Percentiles rank a stretch among this genome's conserved stretches.
Conservation (phyloP, 495 filamentous ascomycete genomes). For the Neurospora pannonica region DNA sequence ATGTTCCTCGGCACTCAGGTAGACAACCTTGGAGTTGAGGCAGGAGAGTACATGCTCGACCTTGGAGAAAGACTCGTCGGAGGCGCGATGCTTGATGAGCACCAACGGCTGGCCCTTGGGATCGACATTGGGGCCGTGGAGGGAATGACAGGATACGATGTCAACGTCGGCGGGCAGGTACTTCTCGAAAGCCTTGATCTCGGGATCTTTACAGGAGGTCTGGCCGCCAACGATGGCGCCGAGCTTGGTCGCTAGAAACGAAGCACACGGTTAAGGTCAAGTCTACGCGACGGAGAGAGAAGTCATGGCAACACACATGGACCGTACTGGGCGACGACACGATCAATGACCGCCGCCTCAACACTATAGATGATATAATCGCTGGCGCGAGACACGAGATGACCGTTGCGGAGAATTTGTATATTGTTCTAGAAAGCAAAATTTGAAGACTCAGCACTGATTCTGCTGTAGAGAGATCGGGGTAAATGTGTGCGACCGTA, state of each 20-base stretch:
- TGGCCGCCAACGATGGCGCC: conserved; percentile 94
- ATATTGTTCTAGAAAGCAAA: conserved; percentile 51
- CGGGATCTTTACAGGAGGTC: conserved; percentile 96
- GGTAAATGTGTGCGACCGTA: conserved; percentile 31
- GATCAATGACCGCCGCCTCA: conserved; percentile 81
- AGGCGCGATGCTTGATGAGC: conserved; percentile 84
- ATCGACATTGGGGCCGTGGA: conserved; percentile 89
- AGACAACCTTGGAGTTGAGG: conserved; percentile 72
- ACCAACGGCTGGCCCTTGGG: conserved; percentile 82
- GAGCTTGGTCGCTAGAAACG: conserved; percentile 68
- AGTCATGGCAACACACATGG: conserved; percentile 59
- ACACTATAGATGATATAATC: conserved; percentile 98
- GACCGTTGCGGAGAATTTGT: conserved; percentile 78
- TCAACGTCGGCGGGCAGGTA: conserved; percentile 82
- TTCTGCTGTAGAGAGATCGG: conserved; percentile 20
- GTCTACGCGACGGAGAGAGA: conserved; percentile 2
- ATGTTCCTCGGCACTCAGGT: conserved; percentile 76
- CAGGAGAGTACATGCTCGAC: conserved; percentile 74
- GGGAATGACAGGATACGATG: conserved; percentile 92
- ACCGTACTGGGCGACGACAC: conserved; percentile 75
- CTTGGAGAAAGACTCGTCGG: conserved; percentile 61
- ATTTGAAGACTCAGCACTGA: conserved; percentile 46
- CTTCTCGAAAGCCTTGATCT: conserved; percentile 86
- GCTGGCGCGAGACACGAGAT: conserved; percentile 86
- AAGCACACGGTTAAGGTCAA: conserved; percentile 3